phyloP scores from a whole-genome alignment of 306 rosid genomes.

The Cucurbita argyrosperma region DNA sequence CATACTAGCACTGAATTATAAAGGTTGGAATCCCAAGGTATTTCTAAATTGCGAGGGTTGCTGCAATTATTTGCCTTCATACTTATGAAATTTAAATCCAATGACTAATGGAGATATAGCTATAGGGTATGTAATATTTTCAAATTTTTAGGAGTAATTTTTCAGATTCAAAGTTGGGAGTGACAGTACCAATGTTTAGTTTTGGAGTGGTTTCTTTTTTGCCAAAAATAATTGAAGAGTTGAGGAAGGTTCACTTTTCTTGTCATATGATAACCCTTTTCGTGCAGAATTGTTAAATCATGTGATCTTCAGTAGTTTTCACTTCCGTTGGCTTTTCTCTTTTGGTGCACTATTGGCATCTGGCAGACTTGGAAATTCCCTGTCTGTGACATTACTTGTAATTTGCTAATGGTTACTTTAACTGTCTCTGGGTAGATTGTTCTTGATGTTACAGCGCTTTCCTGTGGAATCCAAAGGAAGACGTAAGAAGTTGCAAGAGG shows the following conservation, averaged over 20 bases:
- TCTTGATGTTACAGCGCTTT: slow-evolving; percentile 94
- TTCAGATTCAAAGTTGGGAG: background rate
- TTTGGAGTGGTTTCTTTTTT: background rate
- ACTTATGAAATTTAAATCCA: background rate
- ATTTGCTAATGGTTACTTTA: background rate
- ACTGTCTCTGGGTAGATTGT: slow-evolving; percentile 51
- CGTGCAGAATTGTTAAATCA: background rate
- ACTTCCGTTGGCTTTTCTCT: background rate
- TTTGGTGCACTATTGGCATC: background rate
- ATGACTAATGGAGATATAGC: background rate
- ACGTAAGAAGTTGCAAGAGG: slow-evolving; percentile 99
- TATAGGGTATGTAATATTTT: background rate
- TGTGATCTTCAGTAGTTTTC: background rate
- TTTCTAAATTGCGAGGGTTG: background rate
- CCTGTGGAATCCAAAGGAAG: slow-evolving; percentile 98
- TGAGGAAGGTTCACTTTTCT: background rate
- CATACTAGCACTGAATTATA: background rate
- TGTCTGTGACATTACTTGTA: background rate
- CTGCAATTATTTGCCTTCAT: background rate
- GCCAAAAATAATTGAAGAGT: background rate
- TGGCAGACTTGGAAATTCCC: background rate
- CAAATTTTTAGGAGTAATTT: background rate
- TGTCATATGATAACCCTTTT: background rate
- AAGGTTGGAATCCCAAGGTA: background rate
- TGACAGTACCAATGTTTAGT: background rate